Conservation (phyloP, 2,329 filamentous ascomycete genomes). For the Xylaria polymorpha region DNA sequence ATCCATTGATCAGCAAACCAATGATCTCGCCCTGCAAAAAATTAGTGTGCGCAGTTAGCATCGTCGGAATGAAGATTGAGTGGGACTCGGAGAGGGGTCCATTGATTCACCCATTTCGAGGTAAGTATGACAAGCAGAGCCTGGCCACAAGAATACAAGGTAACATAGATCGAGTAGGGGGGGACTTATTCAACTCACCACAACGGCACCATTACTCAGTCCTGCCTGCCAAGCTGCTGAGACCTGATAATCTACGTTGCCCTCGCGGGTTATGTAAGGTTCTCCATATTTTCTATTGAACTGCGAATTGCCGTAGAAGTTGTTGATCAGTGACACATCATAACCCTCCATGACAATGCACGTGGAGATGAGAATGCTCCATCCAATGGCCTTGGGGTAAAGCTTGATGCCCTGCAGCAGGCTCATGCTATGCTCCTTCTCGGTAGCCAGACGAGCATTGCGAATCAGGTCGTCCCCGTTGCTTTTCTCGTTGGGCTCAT, state of each 20-base stretch:
- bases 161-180: neutral
- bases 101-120: neutral
- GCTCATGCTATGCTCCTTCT: conserved; percentile 76
- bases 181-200: conserved; percentile 43
- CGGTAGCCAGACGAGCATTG: conserved; percentile 62
- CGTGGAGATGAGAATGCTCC: conserved; percentile 88
- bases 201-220: conserved; percentile 62
- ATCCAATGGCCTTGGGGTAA: conserved; percentile 87
- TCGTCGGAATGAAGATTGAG: neutral
- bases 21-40: conserved; percentile 68
- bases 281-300: conserved; percentile 70
- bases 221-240: conserved; percentile 72
- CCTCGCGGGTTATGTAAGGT: conserved; percentile 53
- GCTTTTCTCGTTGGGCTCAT: conserved; percentile 33
- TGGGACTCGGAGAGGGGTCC: neutral
- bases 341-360: conserved; percentile 94
- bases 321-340: conserved; percentile 83
- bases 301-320: conserved; percentile 74
- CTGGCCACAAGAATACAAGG: neutral
- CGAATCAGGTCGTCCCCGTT: conserved; percentile 54
- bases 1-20: conserved; percentile 74
- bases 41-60: conserved; percentile 12
- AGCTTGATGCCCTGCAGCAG: conserved; percentile 80
- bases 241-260: conserved; percentile 61
- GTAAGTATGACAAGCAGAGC: neutral